Evolutionary conservation across 2,329 filamentous ascomycete species (phyloP), one percentile per base, ranked within the genome.

Genomic region (Fusarium camptoceras): DNA sequence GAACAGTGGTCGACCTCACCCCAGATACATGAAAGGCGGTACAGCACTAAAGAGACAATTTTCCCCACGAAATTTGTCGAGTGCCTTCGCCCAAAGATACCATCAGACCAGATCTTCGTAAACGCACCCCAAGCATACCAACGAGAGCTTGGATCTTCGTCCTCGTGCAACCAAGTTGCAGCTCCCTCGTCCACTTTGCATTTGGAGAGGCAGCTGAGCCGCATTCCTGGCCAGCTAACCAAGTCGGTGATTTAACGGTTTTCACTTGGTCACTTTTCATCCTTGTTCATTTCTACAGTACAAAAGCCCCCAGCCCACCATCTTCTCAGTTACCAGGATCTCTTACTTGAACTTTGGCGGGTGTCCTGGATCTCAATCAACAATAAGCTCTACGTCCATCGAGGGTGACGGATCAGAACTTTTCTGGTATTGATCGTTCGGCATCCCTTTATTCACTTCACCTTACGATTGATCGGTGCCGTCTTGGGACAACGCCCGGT

Each of bases 221-320:
- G 68, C 70, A 75, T 72, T 61, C 47, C 61, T 65, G 65, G 54
- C 56, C 63, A 62, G 56, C 50, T 60, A 67, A 54, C 58, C 55
- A 56, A 48, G 50, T 59, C 64, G 24, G 57, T 55, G 48, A 55
- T 49, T 48, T 50, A 50, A 30, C 42, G 66, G 49, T 58, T 70
- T 70, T 53, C 55, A 49, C 54, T 53, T 49, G 41, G 22, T 42
- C 63, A 25, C 39, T 54, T 57, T 48, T 48, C 39, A 39, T 30
- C 56, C 41, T 50, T 39, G 44, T 64, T 64, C 55, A 50, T 59
- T 67, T 53, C 66, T 75, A 73, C 72, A 74, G 74, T 75, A 75
- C 72, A 74, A 75, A 75, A 75, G 55, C 72, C 72, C 69, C 73
- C 73, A 64, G 42, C 70, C 68, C 62, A 68, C 62, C 72, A 73